Evolutionary conservation across 306 rosid genomes (phyloP).

Genomic region (Lathyrus sativus): DNA sequence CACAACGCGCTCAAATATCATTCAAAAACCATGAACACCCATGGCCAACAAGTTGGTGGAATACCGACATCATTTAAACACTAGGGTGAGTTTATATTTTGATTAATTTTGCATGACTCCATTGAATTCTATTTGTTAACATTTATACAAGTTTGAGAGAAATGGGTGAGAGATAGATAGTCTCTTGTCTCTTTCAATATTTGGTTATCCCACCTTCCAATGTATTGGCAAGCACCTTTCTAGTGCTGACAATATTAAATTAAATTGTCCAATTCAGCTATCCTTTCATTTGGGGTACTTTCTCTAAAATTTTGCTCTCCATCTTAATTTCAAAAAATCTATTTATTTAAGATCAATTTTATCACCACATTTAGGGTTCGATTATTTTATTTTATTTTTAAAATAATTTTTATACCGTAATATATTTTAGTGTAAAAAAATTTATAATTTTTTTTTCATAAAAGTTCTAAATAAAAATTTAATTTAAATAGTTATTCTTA

Average conservation of each 20-base stretch:
- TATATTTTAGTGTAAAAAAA: too few species aligned
- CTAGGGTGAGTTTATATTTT: slow-evolving; percentile 34
- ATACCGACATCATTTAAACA: slow-evolving; percentile 26
- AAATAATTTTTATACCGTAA: too few species aligned
- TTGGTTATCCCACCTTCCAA: slow-evolving; percentile 12
- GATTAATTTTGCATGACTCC: slow-evolving; percentile 27
- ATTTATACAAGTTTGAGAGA: slow-evolving; percentile 21
- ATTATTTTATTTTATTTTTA: too few species aligned
- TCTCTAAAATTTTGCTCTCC: not conserved
- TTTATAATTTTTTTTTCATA: too few species aligned
- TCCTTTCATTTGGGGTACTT: slow-evolving; percentile 10
- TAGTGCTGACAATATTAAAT: slow-evolving; percentile 12
- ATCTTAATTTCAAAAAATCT: not conserved
- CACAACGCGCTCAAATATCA: too few species aligned
- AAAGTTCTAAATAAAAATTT: too few species aligned
- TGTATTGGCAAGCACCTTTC: slow-evolving; percentile 7
- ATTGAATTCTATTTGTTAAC: slow-evolving; percentile 31
- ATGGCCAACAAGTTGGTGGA: slow-evolving; percentile 11
- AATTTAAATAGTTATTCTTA: too few species aligned
- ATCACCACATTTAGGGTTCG: not conserved
- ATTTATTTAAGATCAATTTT: not conserved
- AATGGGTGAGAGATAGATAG: not conserved
- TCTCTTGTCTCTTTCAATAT: slow-evolving; percentile 14
- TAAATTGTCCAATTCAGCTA: not conserved
- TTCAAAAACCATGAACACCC: not conserved